Evolutionary conservation across 2,329 filamentous ascomycete genomes (phyloP).

Genomic region (Exophiala lecanii-corni): DNA sequence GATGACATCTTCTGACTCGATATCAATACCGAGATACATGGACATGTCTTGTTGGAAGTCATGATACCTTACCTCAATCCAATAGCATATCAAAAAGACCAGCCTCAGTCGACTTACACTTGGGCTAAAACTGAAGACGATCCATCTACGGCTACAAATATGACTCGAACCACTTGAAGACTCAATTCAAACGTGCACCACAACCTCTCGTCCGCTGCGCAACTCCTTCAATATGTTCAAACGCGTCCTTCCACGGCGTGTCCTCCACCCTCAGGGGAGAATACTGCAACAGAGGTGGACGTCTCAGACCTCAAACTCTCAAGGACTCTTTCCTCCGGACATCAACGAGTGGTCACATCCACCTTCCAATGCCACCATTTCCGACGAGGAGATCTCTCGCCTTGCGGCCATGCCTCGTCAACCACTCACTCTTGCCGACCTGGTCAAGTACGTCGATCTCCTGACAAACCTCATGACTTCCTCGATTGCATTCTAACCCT

Average conservation of each 20-base stretch:
- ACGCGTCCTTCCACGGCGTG: slow-evolving; percentile 6
- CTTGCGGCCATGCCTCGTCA: slow-evolving; percentile 76
- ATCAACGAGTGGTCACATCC: slow-evolving; percentile 29
- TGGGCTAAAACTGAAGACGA: too few relatives aligned
- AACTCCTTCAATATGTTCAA: too few relatives aligned
- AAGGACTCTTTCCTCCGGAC: slow-evolving; percentile 19
- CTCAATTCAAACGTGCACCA: too few relatives aligned
- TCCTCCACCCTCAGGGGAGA: slow-evolving; percentile 1
- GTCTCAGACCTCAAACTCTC: slow-evolving; percentile 5
- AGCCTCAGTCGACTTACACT: too few relatives aligned
- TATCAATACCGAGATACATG: too few relatives aligned
- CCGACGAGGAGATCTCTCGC: slow-evolving; percentile 71
- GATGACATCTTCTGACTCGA: too few relatives aligned
- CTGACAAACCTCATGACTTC: background rate
- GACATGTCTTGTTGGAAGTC: too few relatives aligned
- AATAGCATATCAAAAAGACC: too few relatives aligned
- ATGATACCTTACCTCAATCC: too few relatives aligned
- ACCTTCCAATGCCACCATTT: slow-evolving; percentile 48
- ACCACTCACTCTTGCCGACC: slow-evolving; percentile 76
- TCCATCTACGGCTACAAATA: too few relatives aligned
- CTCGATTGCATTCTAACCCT: background rate
- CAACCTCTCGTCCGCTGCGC: too few relatives aligned
- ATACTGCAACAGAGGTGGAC: slow-evolving; percentile 15
- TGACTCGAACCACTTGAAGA: too few relatives aligned
- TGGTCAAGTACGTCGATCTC: slow-evolving; percentile 65